Conservation (phyloP, 2,329 filamentous ascomycete genomes). For the Colletotrichum coccodes region DNA sequence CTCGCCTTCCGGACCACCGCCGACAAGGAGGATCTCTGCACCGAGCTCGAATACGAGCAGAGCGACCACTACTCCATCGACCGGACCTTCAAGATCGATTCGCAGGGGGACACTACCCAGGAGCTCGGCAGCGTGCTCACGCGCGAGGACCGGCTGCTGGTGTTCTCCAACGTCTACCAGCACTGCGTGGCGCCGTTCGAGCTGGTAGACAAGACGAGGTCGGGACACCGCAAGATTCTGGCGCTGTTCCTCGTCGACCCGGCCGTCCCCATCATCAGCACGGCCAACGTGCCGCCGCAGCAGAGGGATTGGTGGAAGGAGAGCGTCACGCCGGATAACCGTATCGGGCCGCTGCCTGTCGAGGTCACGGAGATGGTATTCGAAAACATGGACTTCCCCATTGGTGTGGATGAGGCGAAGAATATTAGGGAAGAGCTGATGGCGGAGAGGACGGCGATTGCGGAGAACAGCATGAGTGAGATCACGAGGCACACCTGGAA, state of each 20-base stretch:
- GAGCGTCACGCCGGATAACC: neutral
- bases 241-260: slow-evolving; percentile 72
- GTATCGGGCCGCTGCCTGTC: slow-evolving; percentile 24
- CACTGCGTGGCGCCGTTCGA: slow-evolving; percentile 62
- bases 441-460: slow-evolving; percentile 36
- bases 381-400: slow-evolving; percentile 37
- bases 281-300: slow-evolving; percentile 57
- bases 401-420: slow-evolving; percentile 37
- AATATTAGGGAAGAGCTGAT: slow-evolving; percentile 39
- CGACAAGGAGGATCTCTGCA: slow-evolving; percentile 40
- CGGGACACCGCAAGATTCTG: slow-evolving; percentile 69
- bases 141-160: slow-evolving; percentile 57
- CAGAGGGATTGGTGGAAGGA: slow-evolving; percentile 51
- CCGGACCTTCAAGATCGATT: slow-evolving; percentile 46
- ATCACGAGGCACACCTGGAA: slow-evolving; percentile 22
- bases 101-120: slow-evolving; percentile 42
- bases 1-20: slow-evolving; percentile 61
- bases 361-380: slow-evolving; percentile 37
- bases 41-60: slow-evolving; percentile 43
- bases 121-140: slow-evolving; percentile 59
- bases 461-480: neutral
- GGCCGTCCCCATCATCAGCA: slow-evolving; percentile 52
- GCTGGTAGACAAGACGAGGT: slow-evolving; percentile 59
- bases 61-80: slow-evolving; percentile 45
- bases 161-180: slow-evolving; percentile 66